A percentile compares a stretch with the other conserved stretches of the same genome.
Evolutionary conservation across 2,329 filamentous ascomycete genomes (phyloP).

Genomic region (Fusarium sp.): DNA sequence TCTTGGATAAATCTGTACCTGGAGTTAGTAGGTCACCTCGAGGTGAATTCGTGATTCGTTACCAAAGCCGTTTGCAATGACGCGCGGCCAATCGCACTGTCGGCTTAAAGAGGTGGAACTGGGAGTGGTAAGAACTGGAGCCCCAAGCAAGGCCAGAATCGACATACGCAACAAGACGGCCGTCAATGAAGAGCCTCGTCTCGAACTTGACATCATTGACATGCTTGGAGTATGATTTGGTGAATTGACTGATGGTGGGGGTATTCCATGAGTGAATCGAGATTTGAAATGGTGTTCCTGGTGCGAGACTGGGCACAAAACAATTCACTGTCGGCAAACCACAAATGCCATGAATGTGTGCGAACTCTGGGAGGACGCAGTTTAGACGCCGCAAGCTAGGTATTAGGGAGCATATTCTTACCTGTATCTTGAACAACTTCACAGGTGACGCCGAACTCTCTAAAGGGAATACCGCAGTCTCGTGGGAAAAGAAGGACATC

Average conservation of each 20-base stretch:
- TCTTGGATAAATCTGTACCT: constrained; percentile 62
- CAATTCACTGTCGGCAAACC: constrained; percentile 76
- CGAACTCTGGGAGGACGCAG: constrained; percentile 58
- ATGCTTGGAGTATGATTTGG: constrained; percentile 67
- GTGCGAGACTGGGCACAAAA: constrained; percentile 75
- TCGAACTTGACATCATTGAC: constrained; percentile 71
- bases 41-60: background rate
- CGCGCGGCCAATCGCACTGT: constrained; percentile 62
- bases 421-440: constrained; percentile 71
- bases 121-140: background rate
- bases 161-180: constrained; percentile 68
- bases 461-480: constrained; percentile 75
- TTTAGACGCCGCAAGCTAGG: constrained; percentile 2
- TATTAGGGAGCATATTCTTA: constrained; percentile 38
- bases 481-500: constrained; percentile 84
- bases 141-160: background rate
- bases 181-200: constrained; percentile 77
- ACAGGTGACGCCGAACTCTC: constrained; percentile 86
- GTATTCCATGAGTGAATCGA: constrained; percentile 81
- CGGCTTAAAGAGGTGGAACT: constrained; percentile 69
- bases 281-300: constrained; percentile 73
- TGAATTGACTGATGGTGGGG: constrained; percentile 69
- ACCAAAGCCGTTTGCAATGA: constrained; percentile 61
- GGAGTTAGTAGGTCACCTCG: background rate
- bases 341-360: constrained; percentile 60